A percentile compares a stretch with the other conserved stretches of the same genome.
phyloP scores from a whole-genome alignment of 257 asterid genomes.

The Nicotiana undulata region DNA sequence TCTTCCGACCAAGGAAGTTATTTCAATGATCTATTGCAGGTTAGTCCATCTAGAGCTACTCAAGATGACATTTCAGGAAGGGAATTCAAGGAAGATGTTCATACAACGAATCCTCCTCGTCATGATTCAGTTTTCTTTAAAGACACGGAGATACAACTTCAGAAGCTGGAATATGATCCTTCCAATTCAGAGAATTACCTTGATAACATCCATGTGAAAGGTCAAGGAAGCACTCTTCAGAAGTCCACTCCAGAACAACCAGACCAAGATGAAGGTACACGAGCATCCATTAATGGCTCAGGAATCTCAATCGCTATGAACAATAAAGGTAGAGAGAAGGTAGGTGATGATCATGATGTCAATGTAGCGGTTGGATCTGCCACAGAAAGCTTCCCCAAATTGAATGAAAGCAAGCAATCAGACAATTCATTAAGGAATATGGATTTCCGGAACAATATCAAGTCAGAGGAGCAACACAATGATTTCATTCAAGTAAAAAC shows the following conservation, averaged over 20 bases:
- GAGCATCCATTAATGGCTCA: background rate
- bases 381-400: background rate
- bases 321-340: background rate
- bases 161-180: background rate
- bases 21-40: background rate
- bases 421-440: background rate
- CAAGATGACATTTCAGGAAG: background rate
- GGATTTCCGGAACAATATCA: background rate
- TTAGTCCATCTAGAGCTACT: background rate
- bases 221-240: constrained; percentile 4
- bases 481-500: background rate
- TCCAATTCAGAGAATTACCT: background rate
- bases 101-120: background rate
- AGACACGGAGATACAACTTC: background rate
- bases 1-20: constrained; percentile 4
- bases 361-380: background rate
- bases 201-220: background rate
- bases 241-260: constrained; percentile 5
- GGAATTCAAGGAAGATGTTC: background rate
- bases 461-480: constrained; percentile 3
- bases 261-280: background rate
- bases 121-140: background rate
- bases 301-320: background rate
- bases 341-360: constrained; percentile 1
- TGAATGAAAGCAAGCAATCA: background rate